Percentiles rank a stretch among this genome's conserved stretches.
These are phyloP conservation scores for Penicillium sp. DNA, from an alignment of 2,329 filamentous ascomycete species.

Conservation along the genomic window DNA sequence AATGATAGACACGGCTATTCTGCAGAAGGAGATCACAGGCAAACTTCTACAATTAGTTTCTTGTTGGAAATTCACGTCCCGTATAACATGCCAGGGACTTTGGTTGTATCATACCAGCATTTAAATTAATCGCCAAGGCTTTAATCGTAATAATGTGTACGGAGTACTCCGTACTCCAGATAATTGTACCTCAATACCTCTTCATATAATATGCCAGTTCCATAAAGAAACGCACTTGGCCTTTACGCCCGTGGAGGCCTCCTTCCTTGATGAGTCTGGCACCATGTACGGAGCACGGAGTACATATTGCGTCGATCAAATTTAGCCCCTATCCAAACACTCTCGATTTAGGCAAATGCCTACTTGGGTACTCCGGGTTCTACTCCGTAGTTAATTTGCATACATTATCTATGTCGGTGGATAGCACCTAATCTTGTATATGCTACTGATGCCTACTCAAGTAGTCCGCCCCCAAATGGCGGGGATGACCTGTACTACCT, in stretches of 20 bases:
- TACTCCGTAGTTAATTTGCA: background rate
- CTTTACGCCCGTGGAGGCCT: background rate
- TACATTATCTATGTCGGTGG: background rate
- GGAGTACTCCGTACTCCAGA: background rate
- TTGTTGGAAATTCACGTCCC: conserved; percentile 1
- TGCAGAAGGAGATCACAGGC: conserved; percentile 18
- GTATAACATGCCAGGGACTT: conserved; percentile 18
- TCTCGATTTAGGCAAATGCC: conserved; percentile 1
- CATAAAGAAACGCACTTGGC: background rate
- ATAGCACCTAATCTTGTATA: background rate
- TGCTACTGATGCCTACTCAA: background rate
- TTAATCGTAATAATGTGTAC: background rate
- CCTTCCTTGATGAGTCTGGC: conserved; percentile 9
- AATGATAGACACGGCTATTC: conserved; percentile 16
- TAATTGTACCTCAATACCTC: background rate
- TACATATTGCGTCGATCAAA: conserved; percentile 13
- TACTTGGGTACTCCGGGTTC: background rate
- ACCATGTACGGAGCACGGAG: background rate
- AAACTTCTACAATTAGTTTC: conserved; percentile 3
- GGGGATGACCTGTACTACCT: conserved; percentile 5
- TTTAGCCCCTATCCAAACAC: conserved; percentile 10
- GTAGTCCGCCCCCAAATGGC: conserved; percentile 4
- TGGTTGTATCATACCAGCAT: background rate
- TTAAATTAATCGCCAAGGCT: background rate
- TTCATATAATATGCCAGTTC: conserved; percentile 8